Evolutionary conservation across 2,329 filamentous ascomycete species (phyloP).

Genomic region (Hirsutella thompsonii): DNA sequence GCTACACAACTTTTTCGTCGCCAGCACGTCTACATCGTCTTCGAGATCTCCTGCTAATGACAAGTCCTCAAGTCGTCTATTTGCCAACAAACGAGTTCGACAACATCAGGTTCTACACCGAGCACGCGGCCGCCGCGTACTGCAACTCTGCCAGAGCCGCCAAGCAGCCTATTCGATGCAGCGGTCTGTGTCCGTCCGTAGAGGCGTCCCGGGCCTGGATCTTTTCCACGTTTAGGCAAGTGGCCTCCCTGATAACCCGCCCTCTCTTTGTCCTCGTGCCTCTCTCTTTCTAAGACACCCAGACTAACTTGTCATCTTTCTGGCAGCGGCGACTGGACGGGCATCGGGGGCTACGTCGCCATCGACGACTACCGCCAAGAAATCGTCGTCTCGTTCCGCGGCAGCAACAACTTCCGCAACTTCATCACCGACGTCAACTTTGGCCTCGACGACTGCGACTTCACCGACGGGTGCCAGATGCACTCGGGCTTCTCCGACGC

Average conservation of each 20-base stretch:
- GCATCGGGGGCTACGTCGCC: constrained; percentile 37
- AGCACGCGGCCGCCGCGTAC: constrained; percentile 39
- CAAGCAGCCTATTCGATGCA: constrained; percentile 29
- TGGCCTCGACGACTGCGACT: constrained; percentile 14
- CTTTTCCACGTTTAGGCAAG: constrained; percentile 27
- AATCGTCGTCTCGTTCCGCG: constrained; percentile 49
- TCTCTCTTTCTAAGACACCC: not conserved
- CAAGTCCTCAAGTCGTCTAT: too few species aligned
- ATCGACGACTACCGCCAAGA: constrained; percentile 33
- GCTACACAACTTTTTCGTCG: too few species aligned
- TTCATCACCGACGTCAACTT: constrained; percentile 42
- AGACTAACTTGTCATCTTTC: constrained; percentile 6
- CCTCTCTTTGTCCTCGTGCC: not conserved
- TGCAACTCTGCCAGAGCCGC: constrained; percentile 32
- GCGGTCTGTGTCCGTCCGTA: constrained; percentile 29
- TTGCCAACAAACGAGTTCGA: constrained; percentile 14
- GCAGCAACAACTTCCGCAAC: constrained; percentile 45
- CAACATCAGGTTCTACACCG: constrained; percentile 32
- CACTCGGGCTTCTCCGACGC: constrained; percentile 47
- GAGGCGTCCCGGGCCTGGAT: constrained; percentile 28
- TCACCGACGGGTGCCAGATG: constrained; percentile 29
- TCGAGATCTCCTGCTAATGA: too few species aligned
- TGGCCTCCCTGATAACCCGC: not conserved
- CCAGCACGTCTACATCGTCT: too few species aligned
- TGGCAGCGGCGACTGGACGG: constrained; percentile 25